Base-by-base conservation (phyloP, 805 yeast species). In the Saccharomycopsis malanga region DNA sequence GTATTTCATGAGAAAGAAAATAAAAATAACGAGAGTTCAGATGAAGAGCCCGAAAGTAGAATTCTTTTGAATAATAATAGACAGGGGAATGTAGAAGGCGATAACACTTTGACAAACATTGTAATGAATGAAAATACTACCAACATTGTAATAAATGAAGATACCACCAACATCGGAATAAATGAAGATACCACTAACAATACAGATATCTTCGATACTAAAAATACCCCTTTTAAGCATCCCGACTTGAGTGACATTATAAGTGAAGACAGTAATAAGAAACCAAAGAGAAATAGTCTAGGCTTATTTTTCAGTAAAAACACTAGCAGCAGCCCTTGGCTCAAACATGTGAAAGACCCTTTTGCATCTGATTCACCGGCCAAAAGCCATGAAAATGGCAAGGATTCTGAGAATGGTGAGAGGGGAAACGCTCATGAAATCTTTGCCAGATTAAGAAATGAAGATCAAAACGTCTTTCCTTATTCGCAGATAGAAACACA, bases 311-410 rank as follows among this genome's bases (percentile, higher is more conserved):
- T 15, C 25, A 21, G 34, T 10, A 39, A 37, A 3, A 45, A 39
- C 10, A 38, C 18, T 4, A 27, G 18, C 18, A 4, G 27, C 40
- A 37, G 40, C n/a, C 59, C 63, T 3, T 58, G 60, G 56, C 44
- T 67, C 15, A 58, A 55, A 20, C 61, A 60, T 27, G 55, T 68
- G 17, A 57, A 53, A 23, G 61, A 70, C 49, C 74, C 74, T 4
- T 70, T 70, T 50, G 65, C 61, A n/a, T 40, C 24, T n/a, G 43
- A 46, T 18, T 25, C 55, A 6, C 52, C 18, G 17, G 45, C 14
- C 41, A 49, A 17, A 46, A 41, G 35, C 12, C 49, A 37, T 3
- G 47, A 45, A n/a, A 39, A 44, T 2, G 44, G 45, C 15, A 44
- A 47, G 6, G 57, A 56, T 2, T 56, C 49, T 12, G 40, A 53